A percentile compares a stretch with the other conserved stretches of the same genome.
Evolutionary conservation across 345 rosid species (phyloP).

Genomic region (Melastoma malabathricum): DNA sequence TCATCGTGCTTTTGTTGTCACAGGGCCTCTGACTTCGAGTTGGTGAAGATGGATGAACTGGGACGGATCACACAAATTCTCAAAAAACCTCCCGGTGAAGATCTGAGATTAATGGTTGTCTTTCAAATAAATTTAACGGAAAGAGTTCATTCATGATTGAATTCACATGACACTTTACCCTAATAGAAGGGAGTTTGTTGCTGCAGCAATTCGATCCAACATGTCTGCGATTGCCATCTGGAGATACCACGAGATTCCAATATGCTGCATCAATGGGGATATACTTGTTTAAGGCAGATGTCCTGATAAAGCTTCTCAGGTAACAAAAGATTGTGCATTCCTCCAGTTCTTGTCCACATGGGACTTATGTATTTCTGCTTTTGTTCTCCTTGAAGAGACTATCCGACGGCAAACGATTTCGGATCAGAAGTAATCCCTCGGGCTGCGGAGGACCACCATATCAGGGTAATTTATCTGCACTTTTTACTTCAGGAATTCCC

Average conservation of each 20-base stretch:
- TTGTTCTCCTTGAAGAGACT: constrained; percentile 27
- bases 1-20: constrained; percentile 17
- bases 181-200: constrained; percentile 4
- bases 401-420: constrained; percentile 70
- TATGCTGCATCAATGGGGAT: constrained; percentile 90
- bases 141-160: no score
- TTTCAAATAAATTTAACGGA: not conserved
- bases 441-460: constrained; percentile 46
- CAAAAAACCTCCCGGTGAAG: constrained; percentile 63
- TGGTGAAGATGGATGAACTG: constrained; percentile 59
- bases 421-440: constrained; percentile 76
- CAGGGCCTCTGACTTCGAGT: constrained; percentile 66
- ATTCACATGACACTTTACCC: no score
- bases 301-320: constrained; percentile 55
- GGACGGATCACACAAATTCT: constrained; percentile 48
- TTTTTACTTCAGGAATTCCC: not conserved
- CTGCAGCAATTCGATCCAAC: constrained; percentile 56
- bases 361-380: not conserved
- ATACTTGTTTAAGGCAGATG: constrained; percentile 64
- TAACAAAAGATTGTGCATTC: not conserved
- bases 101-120: constrained; percentile 61
- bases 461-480: constrained; percentile 33
- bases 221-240: constrained; percentile 38
- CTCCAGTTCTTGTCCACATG: not conserved
- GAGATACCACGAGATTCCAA: constrained; percentile 43